Conservation (phyloP, 2,329 filamentous ascomycete genomes). For the Pyricularia sp. region DNA sequence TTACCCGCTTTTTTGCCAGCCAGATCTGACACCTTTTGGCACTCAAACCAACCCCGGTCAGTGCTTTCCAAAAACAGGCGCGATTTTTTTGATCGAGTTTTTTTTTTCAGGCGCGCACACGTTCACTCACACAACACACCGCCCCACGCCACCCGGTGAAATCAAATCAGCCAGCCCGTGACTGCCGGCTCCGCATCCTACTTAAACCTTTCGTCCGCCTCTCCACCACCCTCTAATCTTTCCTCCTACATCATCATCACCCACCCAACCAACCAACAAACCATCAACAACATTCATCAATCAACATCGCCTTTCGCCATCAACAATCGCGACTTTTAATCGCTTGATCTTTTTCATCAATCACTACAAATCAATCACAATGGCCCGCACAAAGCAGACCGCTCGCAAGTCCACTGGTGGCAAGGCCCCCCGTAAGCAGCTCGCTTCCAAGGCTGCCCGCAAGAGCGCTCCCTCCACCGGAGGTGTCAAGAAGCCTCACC, state of each 20-base stretch:
- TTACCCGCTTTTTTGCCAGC: background rate
- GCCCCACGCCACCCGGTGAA: background rate
- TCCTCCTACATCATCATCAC: conserved; percentile 22
- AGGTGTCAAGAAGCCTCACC: conserved; percentile 93
- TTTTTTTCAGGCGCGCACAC: conserved; percentile 2
- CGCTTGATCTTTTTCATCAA: conserved; percentile 15
- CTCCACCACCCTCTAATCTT: conserved; percentile 32
- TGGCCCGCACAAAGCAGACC: conserved; percentile 59
- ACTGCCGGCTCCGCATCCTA: conserved; percentile 19
- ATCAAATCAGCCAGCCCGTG: conserved; percentile 24
- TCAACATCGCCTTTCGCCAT: conserved; percentile 9
- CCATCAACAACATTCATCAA: background rate
- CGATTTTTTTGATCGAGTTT: background rate
- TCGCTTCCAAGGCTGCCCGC: conserved; percentile 97
- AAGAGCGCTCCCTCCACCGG: conserved; percentile 97
- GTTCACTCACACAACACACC: background rate
- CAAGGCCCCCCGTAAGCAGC: conserved; percentile 86
- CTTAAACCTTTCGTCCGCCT: conserved; percentile 24
- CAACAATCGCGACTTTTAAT: background rate
- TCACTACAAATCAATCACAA: conserved; percentile 32
- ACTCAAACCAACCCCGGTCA: conserved; percentile 1
- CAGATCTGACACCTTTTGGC: background rate
- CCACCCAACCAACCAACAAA: background rate
- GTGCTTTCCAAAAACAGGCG: background rate
- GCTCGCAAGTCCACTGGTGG: conserved; percentile 71